These are phyloP conservation scores for Passalora sequoiae DNA, from an alignment of 2,329 filamentous ascomycete species.

Conservation along the genomic window DNA sequence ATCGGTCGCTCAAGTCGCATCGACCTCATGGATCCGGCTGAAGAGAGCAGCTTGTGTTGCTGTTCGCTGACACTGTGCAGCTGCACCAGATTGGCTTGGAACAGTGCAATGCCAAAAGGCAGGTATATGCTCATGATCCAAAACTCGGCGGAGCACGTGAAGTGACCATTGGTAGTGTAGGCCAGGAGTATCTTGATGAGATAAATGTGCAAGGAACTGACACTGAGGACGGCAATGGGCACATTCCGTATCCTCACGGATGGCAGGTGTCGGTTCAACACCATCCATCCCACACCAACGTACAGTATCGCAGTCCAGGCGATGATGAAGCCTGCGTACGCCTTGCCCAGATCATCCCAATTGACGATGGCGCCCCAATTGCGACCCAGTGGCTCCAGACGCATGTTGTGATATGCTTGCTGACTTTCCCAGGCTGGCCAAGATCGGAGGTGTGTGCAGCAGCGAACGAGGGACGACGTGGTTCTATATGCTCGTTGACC, in stretches of 20 bases:
- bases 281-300: slow-evolving; percentile 19
- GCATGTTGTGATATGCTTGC: slow-evolving; percentile 34
- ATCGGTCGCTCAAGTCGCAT: background rate
- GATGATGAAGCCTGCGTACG: slow-evolving; percentile 23
- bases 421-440: background rate
- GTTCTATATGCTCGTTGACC: background rate
- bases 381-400: slow-evolving; percentile 22
- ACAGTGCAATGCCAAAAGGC: slow-evolving; percentile 60
- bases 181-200: slow-evolving; percentile 42
- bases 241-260: slow-evolving; percentile 25
- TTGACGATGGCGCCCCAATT: slow-evolving; percentile 25
- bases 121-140: slow-evolving; percentile 65
- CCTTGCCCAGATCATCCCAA: slow-evolving; percentile 24
- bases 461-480: background rate
- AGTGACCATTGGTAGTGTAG: slow-evolving; percentile 34
- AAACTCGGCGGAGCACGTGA: slow-evolving; percentile 53
- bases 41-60: slow-evolving; percentile 17
- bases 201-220: slow-evolving; percentile 36
- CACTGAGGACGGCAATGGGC: slow-evolving; percentile 22
- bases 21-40: slow-evolving; percentile 9
- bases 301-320: slow-evolving; percentile 22
- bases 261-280: slow-evolving; percentile 21
- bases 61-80: slow-evolving; percentile 42
- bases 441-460: background rate
- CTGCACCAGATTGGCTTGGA: slow-evolving; percentile 59